Evolutionary conservation across 2,329 filamentous ascomycete genomes (phyloP).

Genomic region (Daldinia sp.): DNA sequence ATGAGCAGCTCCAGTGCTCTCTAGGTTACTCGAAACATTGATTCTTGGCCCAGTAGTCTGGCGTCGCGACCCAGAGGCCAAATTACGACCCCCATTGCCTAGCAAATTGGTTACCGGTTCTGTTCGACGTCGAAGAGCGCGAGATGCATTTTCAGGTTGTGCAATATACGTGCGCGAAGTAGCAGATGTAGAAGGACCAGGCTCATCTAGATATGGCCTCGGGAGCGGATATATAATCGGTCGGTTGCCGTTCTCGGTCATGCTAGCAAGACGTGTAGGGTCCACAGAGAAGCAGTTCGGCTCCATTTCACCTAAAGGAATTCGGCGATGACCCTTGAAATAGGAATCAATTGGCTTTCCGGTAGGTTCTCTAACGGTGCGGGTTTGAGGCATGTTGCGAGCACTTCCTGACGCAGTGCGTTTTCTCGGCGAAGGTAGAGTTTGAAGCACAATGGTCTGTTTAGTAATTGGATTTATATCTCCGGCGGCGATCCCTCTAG

Average conservation of each 20-base stretch:
- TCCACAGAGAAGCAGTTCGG: slow-evolving; percentile 67
- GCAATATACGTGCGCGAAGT: slow-evolving; percentile 45
- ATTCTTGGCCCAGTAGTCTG: slow-evolving; percentile 33
- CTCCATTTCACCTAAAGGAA: slow-evolving; percentile 70
- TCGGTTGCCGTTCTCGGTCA: slow-evolving; percentile 59
- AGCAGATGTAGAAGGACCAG: slow-evolving; percentile 30
- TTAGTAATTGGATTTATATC: slow-evolving; percentile 93
- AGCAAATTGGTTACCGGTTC: slow-evolving; percentile 61
- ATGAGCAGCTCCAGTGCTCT: slow-evolving; percentile 20
- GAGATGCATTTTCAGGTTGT: slow-evolving; percentile 47
- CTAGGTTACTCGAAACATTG: slow-evolving; percentile 16
- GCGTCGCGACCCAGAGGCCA: slow-evolving; percentile 42
- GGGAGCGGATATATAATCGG: slow-evolving; percentile 67
- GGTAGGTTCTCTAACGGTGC: slow-evolving; percentile 42
- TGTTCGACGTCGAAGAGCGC: slow-evolving; percentile 58
- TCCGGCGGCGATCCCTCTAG: slow-evolving; percentile 77
- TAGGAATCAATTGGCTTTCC: slow-evolving; percentile 64
- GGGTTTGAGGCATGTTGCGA: slow-evolving; percentile 27
- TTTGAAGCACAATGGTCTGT: slow-evolving; percentile 59
- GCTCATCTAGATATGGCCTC: slow-evolving; percentile 61
- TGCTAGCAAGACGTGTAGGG: slow-evolving; percentile 55
- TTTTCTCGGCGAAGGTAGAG: slow-evolving; percentile 53
- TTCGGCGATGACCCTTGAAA: slow-evolving; percentile 59
- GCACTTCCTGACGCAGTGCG: slow-evolving; percentile 46
- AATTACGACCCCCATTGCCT: slow-evolving; percentile 37